Evolutionary conservation across 2,329 filamentous ascomycete genomes (phyloP).

Genomic region (Penicillium hordei): DNA sequence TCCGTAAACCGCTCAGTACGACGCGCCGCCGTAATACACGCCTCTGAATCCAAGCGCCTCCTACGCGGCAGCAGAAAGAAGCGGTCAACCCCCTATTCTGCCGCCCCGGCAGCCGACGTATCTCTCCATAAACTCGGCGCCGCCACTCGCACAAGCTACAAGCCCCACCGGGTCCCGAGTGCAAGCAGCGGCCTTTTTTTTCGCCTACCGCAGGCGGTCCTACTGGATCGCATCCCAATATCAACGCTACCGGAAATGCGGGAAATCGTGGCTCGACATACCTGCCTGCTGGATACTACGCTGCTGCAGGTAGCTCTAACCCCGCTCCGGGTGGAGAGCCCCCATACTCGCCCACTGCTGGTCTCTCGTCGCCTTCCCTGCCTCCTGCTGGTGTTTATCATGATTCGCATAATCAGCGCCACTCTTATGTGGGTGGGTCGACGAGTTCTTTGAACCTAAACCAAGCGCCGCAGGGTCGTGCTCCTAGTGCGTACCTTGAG

Average conservation of each 20-base stretch:
- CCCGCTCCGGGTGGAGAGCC: slow-evolving; percentile 41
- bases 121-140: slow-evolving; percentile 54
- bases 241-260: slow-evolving; percentile 12
- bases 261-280: slow-evolving; percentile 71
- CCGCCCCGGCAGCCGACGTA: slow-evolving; percentile 43
- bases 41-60: slow-evolving; percentile 68
- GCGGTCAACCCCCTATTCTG: slow-evolving; percentile 30
- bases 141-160: slow-evolving; percentile 38
- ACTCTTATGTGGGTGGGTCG: slow-evolving; percentile 35
- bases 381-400: slow-evolving; percentile 46
- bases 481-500: slow-evolving; percentile 86
- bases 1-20: slow-evolving; percentile 89
- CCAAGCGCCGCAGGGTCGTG: slow-evolving; percentile 65
- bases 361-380: slow-evolving; percentile 56
- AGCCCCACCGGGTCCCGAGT: slow-evolving; percentile 44
- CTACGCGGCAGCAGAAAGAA: slow-evolving; percentile 51
- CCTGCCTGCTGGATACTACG: slow-evolving; percentile 88
- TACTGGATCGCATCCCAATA: slow-evolving; percentile 53
- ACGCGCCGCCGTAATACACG: slow-evolving; percentile 74
- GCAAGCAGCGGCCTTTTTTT: slow-evolving; percentile 82
- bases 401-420: slow-evolving; percentile 26
- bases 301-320: slow-evolving; percentile 63
- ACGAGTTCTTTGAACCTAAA: slow-evolving; percentile 66
- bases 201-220: slow-evolving; percentile 74
- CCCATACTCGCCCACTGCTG: slow-evolving; percentile 55